Conservation (phyloP, 2,329 filamentous ascomycete genomes). For the Alternaria infectoria region DNA sequence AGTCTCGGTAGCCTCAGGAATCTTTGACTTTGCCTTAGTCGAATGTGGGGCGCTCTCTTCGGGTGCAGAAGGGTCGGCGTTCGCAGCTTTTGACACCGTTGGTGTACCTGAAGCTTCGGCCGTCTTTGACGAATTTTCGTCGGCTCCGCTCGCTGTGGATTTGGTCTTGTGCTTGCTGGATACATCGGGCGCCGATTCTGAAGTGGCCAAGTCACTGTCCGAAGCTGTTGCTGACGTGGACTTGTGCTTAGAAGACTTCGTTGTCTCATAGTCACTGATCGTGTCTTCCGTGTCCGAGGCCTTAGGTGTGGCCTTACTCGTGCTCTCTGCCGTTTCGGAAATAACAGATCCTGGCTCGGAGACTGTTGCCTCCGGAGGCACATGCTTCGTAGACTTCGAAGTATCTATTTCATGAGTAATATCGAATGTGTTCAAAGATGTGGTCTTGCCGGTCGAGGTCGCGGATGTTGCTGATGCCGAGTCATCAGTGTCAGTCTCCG, state of each 20-base stretch:
- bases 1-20: background rate
- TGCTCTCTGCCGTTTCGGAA: too few species aligned
- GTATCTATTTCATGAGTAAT: background rate
- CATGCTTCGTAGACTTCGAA: background rate
- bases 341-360: background rate
- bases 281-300: background rate
- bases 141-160: background rate
- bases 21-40: background rate
- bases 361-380: rapidly evolving
- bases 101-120: background rate
- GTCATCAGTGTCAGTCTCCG: background rate
- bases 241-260: background rate
- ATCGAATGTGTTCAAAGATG: background rate
- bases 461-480: background rate
- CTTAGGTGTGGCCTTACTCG: too few species aligned
- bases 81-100: background rate
- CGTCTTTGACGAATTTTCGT: background rate
- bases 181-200: background rate
- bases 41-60: background rate
- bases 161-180: background rate
- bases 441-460: background rate
- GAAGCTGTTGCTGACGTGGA: background rate
- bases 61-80: background rate
- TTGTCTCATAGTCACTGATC: background rate
- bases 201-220: background rate